Evolutionary conservation across 495 filamentous ascomycete species (phyloP).

Genomic region (Letharia columbiana): DNA sequence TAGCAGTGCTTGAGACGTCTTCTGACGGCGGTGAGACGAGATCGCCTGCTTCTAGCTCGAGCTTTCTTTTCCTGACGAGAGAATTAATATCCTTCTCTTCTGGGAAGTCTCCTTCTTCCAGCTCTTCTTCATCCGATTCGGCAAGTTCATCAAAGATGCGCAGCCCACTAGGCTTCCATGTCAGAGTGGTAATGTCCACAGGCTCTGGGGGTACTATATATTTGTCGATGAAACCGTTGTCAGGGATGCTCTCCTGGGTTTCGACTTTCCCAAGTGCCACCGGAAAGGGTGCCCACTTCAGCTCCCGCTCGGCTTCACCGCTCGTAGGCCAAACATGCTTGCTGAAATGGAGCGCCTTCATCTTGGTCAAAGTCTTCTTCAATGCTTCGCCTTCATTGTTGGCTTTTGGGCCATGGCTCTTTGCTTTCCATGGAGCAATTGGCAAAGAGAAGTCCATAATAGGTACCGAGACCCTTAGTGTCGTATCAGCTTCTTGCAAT

Average conservation of each 20-base stretch:
- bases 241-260: conserved; percentile 30
- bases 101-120: conserved; percentile 29
- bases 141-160: conserved; percentile 41
- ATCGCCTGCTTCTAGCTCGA: conserved; percentile 12
- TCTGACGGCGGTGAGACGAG: not conserved
- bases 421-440: conserved; percentile 44
- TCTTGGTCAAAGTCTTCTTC: conserved; percentile 60
- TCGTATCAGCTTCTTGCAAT: conserved; percentile 49
- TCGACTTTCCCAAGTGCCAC: conserved; percentile 27
- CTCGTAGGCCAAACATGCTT: conserved; percentile 19
- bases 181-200: conserved; percentile 28
- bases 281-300: conserved; percentile 36
- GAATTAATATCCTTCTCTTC: conserved; percentile 26
- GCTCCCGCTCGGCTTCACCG: conserved; percentile 19
- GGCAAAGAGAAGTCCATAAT: conserved; percentile 52
- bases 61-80: conserved; percentile 25
- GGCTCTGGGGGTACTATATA: conserved; percentile 27
- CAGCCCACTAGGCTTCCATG: conserved; percentile 46
- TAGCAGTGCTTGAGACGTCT: not conserved
- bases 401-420: conserved; percentile 49
- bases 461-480: conserved; percentile 48
- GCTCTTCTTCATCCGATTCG: conserved; percentile 41
- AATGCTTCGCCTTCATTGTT: conserved; percentile 78
- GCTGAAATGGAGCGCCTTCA: conserved; percentile 78
- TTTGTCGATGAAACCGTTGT: conserved; percentile 22